A percentile compares a stretch with the other conserved stretches of the same genome.
Conservation (phyloP, 371 early-diverging fungal species). For the Mortierella sp. region DNA sequence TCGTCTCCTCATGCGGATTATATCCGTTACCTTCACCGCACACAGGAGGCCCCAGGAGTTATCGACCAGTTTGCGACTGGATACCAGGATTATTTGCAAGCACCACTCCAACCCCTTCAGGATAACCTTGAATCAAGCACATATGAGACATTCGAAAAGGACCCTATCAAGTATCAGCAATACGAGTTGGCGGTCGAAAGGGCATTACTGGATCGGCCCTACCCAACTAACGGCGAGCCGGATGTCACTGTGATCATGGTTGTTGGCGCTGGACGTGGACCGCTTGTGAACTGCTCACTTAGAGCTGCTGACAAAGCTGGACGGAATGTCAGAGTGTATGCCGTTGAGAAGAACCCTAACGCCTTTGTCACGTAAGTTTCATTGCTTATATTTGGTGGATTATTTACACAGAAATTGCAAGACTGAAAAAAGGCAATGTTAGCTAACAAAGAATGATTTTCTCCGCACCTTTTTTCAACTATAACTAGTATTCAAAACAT, state of each 20-base stretch:
- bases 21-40: slow-evolving; percentile 75
- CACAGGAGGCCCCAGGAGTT: slow-evolving; percentile 70
- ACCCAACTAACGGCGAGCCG: slow-evolving; percentile 20
- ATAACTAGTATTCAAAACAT: slow-evolving; percentile 77
- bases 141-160: slow-evolving; percentile 95
- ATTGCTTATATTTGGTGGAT: background rate
- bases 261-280: slow-evolving; percentile 86
- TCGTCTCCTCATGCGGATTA: slow-evolving; percentile 76
- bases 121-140: slow-evolving; percentile 94
- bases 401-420: too few species aligned
- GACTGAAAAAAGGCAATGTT: too few species aligned
- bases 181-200: slow-evolving; percentile 82
- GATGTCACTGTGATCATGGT: slow-evolving; percentile 85
- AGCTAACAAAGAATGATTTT: slow-evolving; percentile 11
- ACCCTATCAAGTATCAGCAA: slow-evolving; percentile 91
- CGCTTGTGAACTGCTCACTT: slow-evolving; percentile 88
- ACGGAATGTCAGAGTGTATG: slow-evolving; percentile 79
- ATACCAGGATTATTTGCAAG: slow-evolving; percentile 91
- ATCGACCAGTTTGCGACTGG: slow-evolving; percentile 84
- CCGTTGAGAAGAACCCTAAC: slow-evolving; percentile 96
- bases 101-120: slow-evolving; percentile 93
- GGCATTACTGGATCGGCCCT: slow-evolving; percentile 42
- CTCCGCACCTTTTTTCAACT: background rate
- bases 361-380: slow-evolving; percentile 86
- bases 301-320: slow-evolving; percentile 80